Evolutionary conservation across 352 stramenopile genomes (phyloP).

Genomic region (Phytophthora ohioensis): DNA sequence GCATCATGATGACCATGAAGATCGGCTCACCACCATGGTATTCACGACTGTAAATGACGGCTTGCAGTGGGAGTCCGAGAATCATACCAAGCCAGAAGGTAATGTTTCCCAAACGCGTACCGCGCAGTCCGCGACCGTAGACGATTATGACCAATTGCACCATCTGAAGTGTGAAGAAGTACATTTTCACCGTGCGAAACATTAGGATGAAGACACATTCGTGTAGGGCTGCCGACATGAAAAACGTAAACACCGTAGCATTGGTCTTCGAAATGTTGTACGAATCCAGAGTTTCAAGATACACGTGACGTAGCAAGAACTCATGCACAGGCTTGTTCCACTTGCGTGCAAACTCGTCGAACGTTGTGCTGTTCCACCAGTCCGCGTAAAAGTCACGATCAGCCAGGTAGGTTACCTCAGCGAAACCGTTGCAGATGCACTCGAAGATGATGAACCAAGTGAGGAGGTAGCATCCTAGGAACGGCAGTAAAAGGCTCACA

Average conservation of each 20-base stretch:
- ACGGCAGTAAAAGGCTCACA: slow-evolving; percentile 92
- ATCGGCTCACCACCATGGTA: slow-evolving; percentile 83
- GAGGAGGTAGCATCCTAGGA: slow-evolving; percentile 95
- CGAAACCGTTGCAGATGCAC: slow-evolving; percentile 95
- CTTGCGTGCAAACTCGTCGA: slow-evolving; percentile 90
- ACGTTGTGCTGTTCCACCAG: slow-evolving; percentile 98
- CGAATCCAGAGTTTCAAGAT: slow-evolving; percentile 78
- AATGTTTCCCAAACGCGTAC: slow-evolving; percentile 79
- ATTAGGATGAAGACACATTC: slow-evolving; percentile 96
- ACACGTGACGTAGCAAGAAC: slow-evolving; percentile 91
- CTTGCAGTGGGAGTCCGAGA: slow-evolving; percentile 71
- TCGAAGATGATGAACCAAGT: slow-evolving; percentile 98
- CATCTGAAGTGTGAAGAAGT: slow-evolving; percentile 96
- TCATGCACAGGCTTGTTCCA: slow-evolving; percentile 99
- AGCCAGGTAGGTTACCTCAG: slow-evolving; percentile 92
- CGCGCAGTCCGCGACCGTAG: slow-evolving; percentile 75
- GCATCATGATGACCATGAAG: slow-evolving; percentile 84
- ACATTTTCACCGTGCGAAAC: slow-evolving; percentile 94
- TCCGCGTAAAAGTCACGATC: slow-evolving; percentile 96
- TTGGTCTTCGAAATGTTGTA: slow-evolving; percentile 79
- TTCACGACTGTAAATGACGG: slow-evolving; percentile 84
- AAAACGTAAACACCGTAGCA: slow-evolving; percentile 91
- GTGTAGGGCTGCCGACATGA: slow-evolving; percentile 95
- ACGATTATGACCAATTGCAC: slow-evolving; percentile 94
- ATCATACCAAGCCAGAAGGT: slow-evolving; percentile 88